Conservation (phyloP, 345 rosid genomes). For the Rubroshorea leprosula region DNA sequence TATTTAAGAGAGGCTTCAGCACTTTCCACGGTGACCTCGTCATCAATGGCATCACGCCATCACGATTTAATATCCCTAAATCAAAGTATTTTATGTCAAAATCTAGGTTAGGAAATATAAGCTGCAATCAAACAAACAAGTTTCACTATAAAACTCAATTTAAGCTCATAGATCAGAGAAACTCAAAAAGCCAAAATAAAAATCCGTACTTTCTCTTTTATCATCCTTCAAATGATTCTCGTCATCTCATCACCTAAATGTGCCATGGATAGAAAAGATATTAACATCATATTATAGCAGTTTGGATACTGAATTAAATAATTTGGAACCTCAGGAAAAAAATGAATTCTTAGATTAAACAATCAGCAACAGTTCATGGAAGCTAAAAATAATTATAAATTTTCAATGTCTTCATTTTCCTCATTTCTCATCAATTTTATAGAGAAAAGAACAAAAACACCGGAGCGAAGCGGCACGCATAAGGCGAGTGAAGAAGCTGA, state of each 20-base stretch:
- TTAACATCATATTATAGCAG: too few relatives aligned
- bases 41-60: conserved; percentile 86
- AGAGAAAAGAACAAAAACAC: conserved; percentile 47
- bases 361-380: too few relatives aligned
- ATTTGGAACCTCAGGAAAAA: too few relatives aligned
- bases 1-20: conserved; percentile 87
- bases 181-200: not conserved
- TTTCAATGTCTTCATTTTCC: too few relatives aligned
- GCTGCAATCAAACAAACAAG: conserved; percentile 45
- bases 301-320: not conserved
- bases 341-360: too few relatives aligned
- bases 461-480: conserved; percentile 32
- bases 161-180: conserved; percentile 2
- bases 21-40: conserved; percentile 74
- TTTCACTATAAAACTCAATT: not conserved
- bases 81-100: conserved; percentile 89
- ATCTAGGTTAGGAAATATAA: conserved; percentile 71
- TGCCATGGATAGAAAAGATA: not conserved
- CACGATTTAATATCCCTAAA: conserved; percentile 84
- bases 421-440: too few relatives aligned
- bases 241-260: conserved; percentile 91
- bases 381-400: too few relatives aligned
- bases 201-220: conserved; percentile 69
- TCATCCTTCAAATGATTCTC: conserved; percentile 81
- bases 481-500: conserved; percentile 21